These are phyloP conservation scores for Sambucus nigra DNA, from an alignment of 129 eudicot species.

Conservation along the genomic window DNA sequence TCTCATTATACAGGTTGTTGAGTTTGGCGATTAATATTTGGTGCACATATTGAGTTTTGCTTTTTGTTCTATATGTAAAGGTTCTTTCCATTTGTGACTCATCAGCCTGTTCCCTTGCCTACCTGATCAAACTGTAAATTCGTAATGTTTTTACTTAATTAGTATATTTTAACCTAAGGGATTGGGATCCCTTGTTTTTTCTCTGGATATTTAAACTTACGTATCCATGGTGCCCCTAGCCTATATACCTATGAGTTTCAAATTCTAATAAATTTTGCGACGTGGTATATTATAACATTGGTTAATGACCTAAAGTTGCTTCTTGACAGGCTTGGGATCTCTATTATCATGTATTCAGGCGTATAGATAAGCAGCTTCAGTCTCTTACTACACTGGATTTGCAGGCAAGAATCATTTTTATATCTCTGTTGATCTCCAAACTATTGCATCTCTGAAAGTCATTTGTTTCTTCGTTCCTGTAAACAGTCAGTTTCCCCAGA, in stretches of 20 bases:
- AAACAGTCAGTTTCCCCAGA: slow-evolving; percentile 87
- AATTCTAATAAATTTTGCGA: neutral
- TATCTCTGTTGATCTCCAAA: neutral
- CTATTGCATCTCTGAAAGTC: neutral
- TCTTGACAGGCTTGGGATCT: slow-evolving; percentile 93
- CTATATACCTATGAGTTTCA: neutral
- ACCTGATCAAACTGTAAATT: neutral
- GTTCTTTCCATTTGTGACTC: neutral
- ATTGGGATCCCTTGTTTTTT: neutral
- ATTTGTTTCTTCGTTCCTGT: slow-evolving; percentile 15
- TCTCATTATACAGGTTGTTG: too few relatives aligned
- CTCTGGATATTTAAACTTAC: neutral
- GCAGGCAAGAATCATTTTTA: slow-evolving; percentile 49
- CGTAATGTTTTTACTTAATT: neutral
- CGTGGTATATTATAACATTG: too few relatives aligned
- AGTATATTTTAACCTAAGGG: neutral
- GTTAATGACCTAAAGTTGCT: slow-evolving; percentile 12
- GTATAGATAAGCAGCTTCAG: slow-evolving; percentile 89
- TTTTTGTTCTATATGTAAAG: too few relatives aligned
- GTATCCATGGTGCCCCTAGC: neutral
- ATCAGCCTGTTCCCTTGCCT: neutral
- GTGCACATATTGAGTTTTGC: too few relatives aligned
- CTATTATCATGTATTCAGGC: slow-evolving; percentile 86
- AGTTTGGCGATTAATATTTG: too few relatives aligned
- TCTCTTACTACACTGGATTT: slow-evolving; percentile 82